phyloP scores from a whole-genome alignment of 305 asterid genomes.

The Fraxinus xanthoxyloides region DNA sequence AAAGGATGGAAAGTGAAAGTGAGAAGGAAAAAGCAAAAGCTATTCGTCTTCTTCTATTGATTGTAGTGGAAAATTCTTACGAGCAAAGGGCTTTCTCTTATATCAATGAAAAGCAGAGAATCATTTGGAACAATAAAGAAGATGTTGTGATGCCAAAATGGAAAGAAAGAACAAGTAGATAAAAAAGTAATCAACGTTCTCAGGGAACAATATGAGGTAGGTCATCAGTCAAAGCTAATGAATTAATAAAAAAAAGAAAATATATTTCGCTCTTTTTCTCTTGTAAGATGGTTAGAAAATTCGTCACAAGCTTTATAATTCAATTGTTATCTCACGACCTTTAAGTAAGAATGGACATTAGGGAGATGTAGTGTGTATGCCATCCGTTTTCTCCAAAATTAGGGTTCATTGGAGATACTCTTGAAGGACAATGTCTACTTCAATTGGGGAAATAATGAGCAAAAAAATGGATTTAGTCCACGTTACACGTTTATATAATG shows the following conservation, averaged over 20 bases:
- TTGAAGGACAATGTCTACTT: too few species aligned
- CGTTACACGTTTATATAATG: too few species aligned
- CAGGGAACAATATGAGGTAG: not conserved
- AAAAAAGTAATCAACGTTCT: not conserved
- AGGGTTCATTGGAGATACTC: not conserved
- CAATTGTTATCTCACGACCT: not conserved
- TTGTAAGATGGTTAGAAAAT: not conserved
- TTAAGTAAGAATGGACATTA: too few species aligned
- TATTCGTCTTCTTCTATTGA: constrained; percentile 6
- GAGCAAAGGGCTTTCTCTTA: constrained; percentile 33
- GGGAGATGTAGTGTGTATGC: not conserved
- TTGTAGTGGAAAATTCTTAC: constrained; percentile 20
- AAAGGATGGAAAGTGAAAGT: constrained; percentile 17
- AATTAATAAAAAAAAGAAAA: not conserved
- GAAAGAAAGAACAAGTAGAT: not conserved
- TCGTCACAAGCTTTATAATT: not conserved
- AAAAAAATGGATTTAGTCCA: not conserved
- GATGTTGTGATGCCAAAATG: not conserved
- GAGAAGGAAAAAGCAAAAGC: constrained; percentile 26
- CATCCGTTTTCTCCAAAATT: not conserved
- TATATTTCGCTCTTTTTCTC: not conserved
- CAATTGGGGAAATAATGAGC: not conserved
- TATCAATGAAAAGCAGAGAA: constrained; percentile 26
- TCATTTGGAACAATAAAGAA: constrained; percentile 1
- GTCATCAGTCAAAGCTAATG: not conserved